These are phyloP conservation scores for Paraphaeosphaeria sporulosa DNA, from an alignment of 2,329 filamentous ascomycete genomes.

Conservation along the genomic window DNA sequence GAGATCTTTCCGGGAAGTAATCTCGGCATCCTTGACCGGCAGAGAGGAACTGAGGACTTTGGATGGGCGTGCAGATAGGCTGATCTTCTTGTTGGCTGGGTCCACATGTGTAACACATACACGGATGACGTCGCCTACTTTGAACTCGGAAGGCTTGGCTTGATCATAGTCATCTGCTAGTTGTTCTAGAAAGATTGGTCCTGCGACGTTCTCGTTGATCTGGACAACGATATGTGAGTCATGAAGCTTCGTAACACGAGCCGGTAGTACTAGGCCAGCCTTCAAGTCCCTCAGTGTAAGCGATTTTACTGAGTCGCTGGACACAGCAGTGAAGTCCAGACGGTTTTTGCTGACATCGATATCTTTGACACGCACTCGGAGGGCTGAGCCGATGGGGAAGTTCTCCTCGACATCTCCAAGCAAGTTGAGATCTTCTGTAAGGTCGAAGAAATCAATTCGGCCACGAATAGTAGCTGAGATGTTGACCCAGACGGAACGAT, in stretches of 20 bases:
- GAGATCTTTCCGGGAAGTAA: constrained; percentile 74
- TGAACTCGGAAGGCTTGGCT: constrained; percentile 76
- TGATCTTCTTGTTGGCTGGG: constrained; percentile 80
- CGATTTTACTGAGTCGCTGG: constrained; percentile 62
- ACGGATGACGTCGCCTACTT: constrained; percentile 85
- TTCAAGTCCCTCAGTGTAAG: constrained; percentile 76
- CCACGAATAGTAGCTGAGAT: constrained; percentile 88
- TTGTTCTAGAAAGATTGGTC: constrained; percentile 82
- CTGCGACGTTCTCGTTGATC: constrained; percentile 80
- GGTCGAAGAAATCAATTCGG: constrained; percentile 80
- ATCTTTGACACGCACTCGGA: constrained; percentile 79
- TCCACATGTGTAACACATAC: constrained; percentile 87
- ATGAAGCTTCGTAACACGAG: constrained; percentile 82
- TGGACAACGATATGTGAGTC: constrained; percentile 87
- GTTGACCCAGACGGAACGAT: constrained; percentile 87
- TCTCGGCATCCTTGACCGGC: constrained; percentile 80
- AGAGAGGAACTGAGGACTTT: constrained; percentile 87
- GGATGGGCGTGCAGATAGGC: constrained; percentile 83
- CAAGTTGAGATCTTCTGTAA: constrained; percentile 84
- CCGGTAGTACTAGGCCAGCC: constrained; percentile 81
- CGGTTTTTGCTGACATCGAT: constrained; percentile 77
- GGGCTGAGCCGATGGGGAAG: constrained; percentile 89
- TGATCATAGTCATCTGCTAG: constrained; percentile 86
- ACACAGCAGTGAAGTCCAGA: constrained; percentile 82
- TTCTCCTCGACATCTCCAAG: constrained; percentile 77